Evolutionary conservation across 202 grass and related monocot species (phyloP).

Genomic region (Bolboschoenoplectus hybrid): DNA sequence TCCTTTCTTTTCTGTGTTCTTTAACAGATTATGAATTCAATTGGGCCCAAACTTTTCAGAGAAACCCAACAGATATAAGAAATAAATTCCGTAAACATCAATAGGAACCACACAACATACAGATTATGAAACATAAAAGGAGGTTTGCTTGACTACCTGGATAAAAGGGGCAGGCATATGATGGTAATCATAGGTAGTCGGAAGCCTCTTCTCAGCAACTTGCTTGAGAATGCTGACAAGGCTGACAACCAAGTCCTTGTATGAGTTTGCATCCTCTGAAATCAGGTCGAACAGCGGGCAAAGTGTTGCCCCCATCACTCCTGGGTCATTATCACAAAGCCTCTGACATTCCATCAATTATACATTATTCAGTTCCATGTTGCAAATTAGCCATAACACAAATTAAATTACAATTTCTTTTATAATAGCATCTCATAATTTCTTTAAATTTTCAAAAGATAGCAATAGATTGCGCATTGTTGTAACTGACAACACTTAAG

Average conservation of each 20-base stretch:
- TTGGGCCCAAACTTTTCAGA: background rate
- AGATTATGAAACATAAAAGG: constrained; percentile 20
- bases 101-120: background rate
- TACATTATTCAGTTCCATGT: background rate
- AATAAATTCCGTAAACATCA: constrained; percentile 6
- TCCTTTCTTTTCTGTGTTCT: background rate
- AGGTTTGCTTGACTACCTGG: constrained; percentile 57
- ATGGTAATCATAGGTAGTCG: constrained; percentile 95
- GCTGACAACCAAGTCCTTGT: constrained; percentile 94
- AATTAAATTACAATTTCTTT: constrained; percentile 7
- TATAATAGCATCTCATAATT: background rate
- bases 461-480: background rate
- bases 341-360: constrained; percentile 54
- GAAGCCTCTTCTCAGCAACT: constrained; percentile 94
- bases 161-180: constrained; percentile 99
- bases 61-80: constrained; percentile 5
- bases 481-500: background rate
- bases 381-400: constrained; percentile 19
- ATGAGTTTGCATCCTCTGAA: constrained; percentile 79
- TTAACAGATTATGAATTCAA: background rate
- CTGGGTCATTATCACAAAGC: constrained; percentile 93
- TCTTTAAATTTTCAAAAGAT: constrained; percentile 2
- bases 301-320: constrained; percentile 93
- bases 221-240: constrained; percentile 99
- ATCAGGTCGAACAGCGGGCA: constrained; percentile 94